phyloP scores from a whole-genome alignment of 2,329 filamentous ascomycete genomes.

The Bisporella sp. region DNA sequence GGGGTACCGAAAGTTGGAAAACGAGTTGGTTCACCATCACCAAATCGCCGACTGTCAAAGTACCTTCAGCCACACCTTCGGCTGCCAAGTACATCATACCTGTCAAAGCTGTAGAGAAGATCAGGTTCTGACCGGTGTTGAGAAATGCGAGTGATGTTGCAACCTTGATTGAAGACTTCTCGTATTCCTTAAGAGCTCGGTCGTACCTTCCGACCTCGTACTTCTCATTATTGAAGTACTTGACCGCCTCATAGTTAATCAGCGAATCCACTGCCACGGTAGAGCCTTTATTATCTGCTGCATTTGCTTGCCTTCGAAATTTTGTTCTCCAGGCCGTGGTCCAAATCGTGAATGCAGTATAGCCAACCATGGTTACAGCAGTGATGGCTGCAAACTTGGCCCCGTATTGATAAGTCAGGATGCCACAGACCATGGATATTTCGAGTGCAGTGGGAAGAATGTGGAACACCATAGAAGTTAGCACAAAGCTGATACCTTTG shows the following conservation, averaged over 20 bases:
- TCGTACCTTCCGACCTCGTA: conserved; percentile 92
- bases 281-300: conserved; percentile 90
- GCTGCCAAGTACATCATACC: conserved; percentile 98
- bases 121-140: conserved; percentile 93
- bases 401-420: conserved; percentile 94
- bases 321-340: conserved; percentile 97
- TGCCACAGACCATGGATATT: conserved; percentile 92
- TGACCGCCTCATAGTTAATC: conserved; percentile 98
- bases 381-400: conserved; percentile 88
- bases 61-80: conserved; percentile 75
- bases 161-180: conserved; percentile 93
- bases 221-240: conserved; percentile 98
- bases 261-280: conserved; percentile 94
- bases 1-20: conserved; percentile 91
- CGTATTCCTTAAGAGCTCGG: conserved; percentile 75
- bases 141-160: conserved; percentile 88
- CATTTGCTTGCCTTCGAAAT: conserved; percentile 90
- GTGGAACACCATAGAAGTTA: conserved; percentile 98
- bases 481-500: conserved; percentile 94
- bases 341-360: conserved; percentile 93
- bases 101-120: conserved; percentile 89
- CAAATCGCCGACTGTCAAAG: conserved; percentile 85
- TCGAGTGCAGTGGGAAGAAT: conserved; percentile 89
- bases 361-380: conserved; percentile 81
- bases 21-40: conserved; percentile 99